A percentile compares a stretch with the other conserved stretches of the same genome.
These are phyloP conservation scores for Penicillium diatomitis DNA, from an alignment of 495 filamentous ascomycete species.

Conservation along the genomic window DNA sequence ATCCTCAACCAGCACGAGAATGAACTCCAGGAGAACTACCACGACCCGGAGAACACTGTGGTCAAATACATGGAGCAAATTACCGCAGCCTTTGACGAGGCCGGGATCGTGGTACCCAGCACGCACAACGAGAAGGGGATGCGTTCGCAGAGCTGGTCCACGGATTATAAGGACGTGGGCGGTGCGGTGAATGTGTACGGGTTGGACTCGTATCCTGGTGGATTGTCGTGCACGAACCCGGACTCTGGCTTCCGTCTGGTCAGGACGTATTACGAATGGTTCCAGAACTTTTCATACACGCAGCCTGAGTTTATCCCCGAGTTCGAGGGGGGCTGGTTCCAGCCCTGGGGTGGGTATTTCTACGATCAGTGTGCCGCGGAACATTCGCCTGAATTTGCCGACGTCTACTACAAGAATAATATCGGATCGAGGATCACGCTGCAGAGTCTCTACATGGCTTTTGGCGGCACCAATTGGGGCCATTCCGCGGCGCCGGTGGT, in stretches of 20 bases:
- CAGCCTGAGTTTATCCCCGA: constrained; percentile 45
- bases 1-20: constrained; percentile 48
- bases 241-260: constrained; percentile 41
- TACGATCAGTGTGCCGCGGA: constrained; percentile 39
- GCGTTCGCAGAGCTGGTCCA: constrained; percentile 43
- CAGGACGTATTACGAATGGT: constrained; percentile 49
- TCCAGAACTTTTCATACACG: constrained; percentile 44
- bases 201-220: constrained; percentile 47
- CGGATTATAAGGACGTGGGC: constrained; percentile 45
- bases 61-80: constrained; percentile 46
- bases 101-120: constrained; percentile 43
- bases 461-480: constrained; percentile 51
- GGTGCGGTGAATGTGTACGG: constrained; percentile 49
- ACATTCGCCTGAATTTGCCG: constrained; percentile 41
- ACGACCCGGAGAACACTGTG: constrained; percentile 27
- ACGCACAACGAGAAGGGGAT: constrained; percentile 46
- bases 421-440: constrained; percentile 41
- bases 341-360: constrained; percentile 43
- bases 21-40: constrained; percentile 36
- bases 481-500: constrained; percentile 39
- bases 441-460: constrained; percentile 47
- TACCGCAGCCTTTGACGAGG: constrained; percentile 33
- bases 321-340: constrained; percentile 46
- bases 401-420: constrained; percentile 51
- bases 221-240: constrained; percentile 42